phyloP scores from a whole-genome alignment of 2,329 filamentous ascomycete species.

The Pseudogymnoascus sp. region DNA sequence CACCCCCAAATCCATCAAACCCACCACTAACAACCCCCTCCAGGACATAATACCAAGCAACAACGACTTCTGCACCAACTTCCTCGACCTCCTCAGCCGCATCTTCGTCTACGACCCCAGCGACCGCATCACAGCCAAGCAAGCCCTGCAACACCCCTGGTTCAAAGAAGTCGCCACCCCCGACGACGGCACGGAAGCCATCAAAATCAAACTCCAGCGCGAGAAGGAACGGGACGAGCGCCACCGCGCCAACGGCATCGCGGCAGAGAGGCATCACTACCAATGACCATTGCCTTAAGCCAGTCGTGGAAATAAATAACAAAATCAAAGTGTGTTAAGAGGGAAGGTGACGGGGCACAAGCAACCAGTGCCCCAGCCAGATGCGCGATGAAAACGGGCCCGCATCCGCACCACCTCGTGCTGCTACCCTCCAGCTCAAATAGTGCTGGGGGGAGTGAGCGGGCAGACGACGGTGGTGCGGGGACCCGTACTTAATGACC shows the following conservation, averaged over 20 bases:
- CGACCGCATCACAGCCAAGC: conserved; percentile 58
- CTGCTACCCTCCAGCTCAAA: background rate
- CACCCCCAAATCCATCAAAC: background rate
- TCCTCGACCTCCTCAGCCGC: conserved; percentile 56
- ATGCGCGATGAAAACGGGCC: background rate
- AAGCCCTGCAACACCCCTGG: conserved; percentile 61
- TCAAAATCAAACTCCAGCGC: conserved; percentile 46
- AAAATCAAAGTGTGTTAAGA: background rate
- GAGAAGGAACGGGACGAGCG: conserved; percentile 17
- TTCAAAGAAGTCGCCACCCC: conserved; percentile 56
- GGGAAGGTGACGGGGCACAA: background rate
- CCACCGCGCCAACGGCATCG: conserved; percentile 13
- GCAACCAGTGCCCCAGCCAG: background rate
- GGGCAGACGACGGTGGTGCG: background rate
- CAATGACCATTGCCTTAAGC: background rate
- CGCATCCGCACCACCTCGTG: background rate
- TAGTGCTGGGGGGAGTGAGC: background rate
- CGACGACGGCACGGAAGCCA: conserved; percentile 61
- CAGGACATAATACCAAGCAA: conserved; percentile 59
- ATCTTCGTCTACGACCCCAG: conserved; percentile 63
- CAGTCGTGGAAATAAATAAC: background rate
- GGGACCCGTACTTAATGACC: background rate
- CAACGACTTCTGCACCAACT: conserved; percentile 52
- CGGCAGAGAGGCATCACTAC: conserved; percentile 7
- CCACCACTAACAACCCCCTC: conserved; percentile 22